A percentile compares a stretch with the other conserved stretches of the same genome.
Evolutionary conservation across 2,329 filamentous ascomycete genomes (phyloP).

Genomic region (Trichophyton equinum): DNA sequence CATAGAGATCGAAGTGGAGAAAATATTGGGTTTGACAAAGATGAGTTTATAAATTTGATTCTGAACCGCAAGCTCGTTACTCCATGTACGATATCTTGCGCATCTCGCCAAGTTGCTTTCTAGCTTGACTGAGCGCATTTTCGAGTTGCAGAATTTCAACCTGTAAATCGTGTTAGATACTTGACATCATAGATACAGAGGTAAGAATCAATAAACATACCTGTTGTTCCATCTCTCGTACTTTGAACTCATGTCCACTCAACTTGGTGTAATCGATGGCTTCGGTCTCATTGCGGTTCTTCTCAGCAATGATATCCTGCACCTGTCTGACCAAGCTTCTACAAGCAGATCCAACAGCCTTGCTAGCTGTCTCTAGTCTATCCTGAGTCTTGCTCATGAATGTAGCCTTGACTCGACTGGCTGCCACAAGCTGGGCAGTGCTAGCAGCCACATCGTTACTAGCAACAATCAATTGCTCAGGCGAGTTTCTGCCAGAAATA

Average conservation of each 20-base stretch:
- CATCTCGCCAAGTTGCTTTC: conserved; percentile 87
- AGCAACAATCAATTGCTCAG: conserved; percentile 93
- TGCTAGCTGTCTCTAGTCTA: conserved; percentile 75
- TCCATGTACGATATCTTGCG: conserved; percentile 91
- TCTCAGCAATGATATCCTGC: conserved; percentile 82
- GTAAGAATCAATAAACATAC: conserved; percentile 39
- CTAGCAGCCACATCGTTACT: conserved; percentile 94
- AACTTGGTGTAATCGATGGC: conserved; percentile 77
- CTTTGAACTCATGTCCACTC: conserved; percentile 93
- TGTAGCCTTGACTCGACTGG: conserved; percentile 87
- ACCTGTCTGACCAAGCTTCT: conserved; percentile 81
- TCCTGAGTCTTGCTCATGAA: conserved; percentile 99
- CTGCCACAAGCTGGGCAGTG: conserved; percentile 91
- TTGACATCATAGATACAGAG: conserved; percentile 6
- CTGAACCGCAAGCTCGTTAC: conserved; percentile 30
- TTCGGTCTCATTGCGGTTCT: conserved; percentile 64
- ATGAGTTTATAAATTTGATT: not conserved
- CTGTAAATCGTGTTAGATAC: conserved; percentile 34
- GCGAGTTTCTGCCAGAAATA: conserved; percentile 78
- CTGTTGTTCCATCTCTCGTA: conserved; percentile 98
- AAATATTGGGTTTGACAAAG: not conserved
- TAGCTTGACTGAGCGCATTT: conserved; percentile 66
- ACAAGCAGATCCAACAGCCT: conserved; percentile 83
- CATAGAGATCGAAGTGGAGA: not conserved
- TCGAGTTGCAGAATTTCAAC: conserved; percentile 96